Conservation (phyloP, 2,329 filamentous ascomycete genomes). For the Apiospora kogelbergensis region DNA sequence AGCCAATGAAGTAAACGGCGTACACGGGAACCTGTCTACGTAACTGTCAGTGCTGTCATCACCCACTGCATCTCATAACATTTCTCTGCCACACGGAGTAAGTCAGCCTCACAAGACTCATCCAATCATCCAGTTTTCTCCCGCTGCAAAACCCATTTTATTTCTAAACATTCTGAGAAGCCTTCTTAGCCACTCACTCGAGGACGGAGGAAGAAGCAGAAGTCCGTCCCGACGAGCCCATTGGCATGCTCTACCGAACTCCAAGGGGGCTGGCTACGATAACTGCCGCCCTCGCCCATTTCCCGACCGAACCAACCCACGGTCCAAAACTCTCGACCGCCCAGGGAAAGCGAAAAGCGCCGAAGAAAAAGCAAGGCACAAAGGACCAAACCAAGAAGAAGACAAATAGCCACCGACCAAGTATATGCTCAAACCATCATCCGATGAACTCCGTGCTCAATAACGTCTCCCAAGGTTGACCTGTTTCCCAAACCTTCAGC, state of each 20-base stretch:
- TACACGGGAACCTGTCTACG: no score
- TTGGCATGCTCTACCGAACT: slow-evolving; percentile 8
- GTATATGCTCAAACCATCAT: slow-evolving; percentile 32
- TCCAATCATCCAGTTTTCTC: background rate
- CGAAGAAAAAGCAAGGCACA: background rate
- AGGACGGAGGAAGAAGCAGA: background rate
- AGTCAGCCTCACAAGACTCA: background rate
- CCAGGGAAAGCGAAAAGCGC: background rate
- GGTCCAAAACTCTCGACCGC: background rate
- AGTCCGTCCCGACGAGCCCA: background rate
- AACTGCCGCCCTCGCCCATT: background rate
- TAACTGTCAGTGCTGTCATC: background rate
- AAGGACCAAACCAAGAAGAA: background rate
- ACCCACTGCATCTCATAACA: background rate
- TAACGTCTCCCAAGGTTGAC: slow-evolving; percentile 67
- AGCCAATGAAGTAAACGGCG: background rate
- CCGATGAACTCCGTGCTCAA: slow-evolving; percentile 69
- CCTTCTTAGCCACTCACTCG: background rate
- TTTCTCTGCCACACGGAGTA: background rate
- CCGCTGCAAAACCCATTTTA: background rate
- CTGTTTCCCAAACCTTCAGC: slow-evolving; percentile 69
- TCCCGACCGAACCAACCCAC: slow-evolving; percentile 2
- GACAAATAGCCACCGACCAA: background rate
- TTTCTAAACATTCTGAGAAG: background rate
- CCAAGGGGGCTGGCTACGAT: slow-evolving; percentile 2